Evolutionary conservation across 2,329 filamentous ascomycete species (phyloP).

Genomic region (Cladosporium sp.): DNA sequence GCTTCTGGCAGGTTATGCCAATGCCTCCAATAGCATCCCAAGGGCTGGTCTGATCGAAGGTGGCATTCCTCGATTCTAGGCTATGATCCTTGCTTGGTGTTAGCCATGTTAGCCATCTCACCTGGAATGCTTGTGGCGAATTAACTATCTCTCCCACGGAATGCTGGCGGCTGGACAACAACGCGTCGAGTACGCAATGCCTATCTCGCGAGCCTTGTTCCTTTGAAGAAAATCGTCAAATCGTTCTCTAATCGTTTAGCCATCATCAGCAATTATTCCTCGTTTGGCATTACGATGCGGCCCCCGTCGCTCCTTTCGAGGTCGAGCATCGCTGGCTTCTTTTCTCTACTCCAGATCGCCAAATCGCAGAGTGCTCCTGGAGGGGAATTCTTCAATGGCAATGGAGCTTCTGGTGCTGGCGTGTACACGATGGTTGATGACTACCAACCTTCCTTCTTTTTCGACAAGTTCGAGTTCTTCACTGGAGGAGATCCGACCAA

Average conservation of each 20-base stretch:
- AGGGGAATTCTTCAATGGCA: slow-evolving; percentile 23
- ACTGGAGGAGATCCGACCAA: slow-evolving; percentile 62
- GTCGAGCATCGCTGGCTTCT: slow-evolving; percentile 15
- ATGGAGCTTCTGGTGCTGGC: slow-evolving; percentile 26
- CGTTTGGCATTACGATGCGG: slow-evolving; percentile 18
- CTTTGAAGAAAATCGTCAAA: background rate
- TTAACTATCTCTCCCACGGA: slow-evolving; percentile 15
- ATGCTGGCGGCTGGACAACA: slow-evolving; percentile 23
- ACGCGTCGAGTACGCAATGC: slow-evolving; percentile 14
- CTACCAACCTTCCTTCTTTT: slow-evolving; percentile 38
- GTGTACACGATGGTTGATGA: slow-evolving; percentile 29
- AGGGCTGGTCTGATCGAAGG: too few species aligned
- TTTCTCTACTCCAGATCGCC: slow-evolving; percentile 18
- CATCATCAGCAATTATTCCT: background rate
- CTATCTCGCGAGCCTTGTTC: background rate
- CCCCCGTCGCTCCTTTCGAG: slow-evolving; percentile 25
- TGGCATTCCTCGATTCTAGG: too few species aligned
- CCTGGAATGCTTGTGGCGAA: slow-evolving; percentile 10
- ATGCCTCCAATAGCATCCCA: too few species aligned
- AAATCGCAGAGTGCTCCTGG: slow-evolving; percentile 26
- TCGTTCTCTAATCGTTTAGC: background rate
- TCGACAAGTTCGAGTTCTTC: slow-evolving; percentile 51
- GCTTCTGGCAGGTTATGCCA: too few species aligned
- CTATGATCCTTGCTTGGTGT: background rate
- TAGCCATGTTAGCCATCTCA: background rate